Base-by-base conservation (phyloP, 345 rosid genomes). In the Lepidium africanum region DNA sequence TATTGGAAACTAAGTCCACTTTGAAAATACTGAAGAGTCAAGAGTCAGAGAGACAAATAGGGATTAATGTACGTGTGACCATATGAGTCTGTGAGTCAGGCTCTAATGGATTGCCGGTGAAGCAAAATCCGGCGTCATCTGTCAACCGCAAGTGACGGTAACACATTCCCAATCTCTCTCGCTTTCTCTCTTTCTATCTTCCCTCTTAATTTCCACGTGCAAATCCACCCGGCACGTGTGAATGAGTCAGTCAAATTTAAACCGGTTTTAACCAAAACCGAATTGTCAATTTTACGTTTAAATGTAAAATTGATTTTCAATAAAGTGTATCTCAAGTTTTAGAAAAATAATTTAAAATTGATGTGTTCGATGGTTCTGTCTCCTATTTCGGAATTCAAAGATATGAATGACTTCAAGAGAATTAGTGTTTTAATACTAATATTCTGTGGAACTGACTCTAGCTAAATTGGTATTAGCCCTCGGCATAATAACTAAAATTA, bases 141-240 rank as follows among this genome's bases (percentile, higher is more conserved):
- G 53, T 65, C 27, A 72, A 72, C 71, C 71, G 66, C 66, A 40
- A 65, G 72, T 73, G 77, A 73, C 66, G 67, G 21, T 48, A 73
- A 10, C 46, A 41, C 14, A 72, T 19, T 49, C 39, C 41, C 14
- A 54, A 21, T 46, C 50, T 63, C 63, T 55, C 21, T 67, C 27
- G 42, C 45, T 39, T 17, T 51, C 33, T 67, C 38, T 54, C 45
- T 19, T 12, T 39, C 16, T 39, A 16, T 43, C 60, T 47, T 41
- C 52, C 38, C 23, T 67, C 46, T 48, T 54, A 2, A 46, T n/a
- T 45, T 30, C 8, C 77, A 73, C 65, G 76, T 72, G 76, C 45
- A 6, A n/a, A 17, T 48, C 14, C 2, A 8, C 9, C 41, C 65
- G 39, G 30, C 71, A 49, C 77, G 54, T 73, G 77, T 55, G 77